Evolutionary conservation across 1,284 basidiomycete genomes (phyloP).

Genomic region (Malassezia nana): DNA sequence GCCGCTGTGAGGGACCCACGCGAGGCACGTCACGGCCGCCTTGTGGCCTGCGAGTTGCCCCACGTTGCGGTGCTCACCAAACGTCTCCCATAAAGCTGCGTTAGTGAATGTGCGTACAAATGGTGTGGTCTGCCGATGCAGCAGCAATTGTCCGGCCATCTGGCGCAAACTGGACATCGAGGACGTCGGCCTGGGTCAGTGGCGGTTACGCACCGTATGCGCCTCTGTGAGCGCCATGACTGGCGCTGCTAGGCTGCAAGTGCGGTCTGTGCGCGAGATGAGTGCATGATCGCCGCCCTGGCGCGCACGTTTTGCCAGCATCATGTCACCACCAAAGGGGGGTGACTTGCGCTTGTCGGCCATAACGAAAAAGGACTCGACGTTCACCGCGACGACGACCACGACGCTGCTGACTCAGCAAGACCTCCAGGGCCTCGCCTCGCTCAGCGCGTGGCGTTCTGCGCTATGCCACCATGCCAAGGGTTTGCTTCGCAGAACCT

Average conservation of each 20-base stretch:
- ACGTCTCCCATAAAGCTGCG: conserved; percentile 40
- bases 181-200: conserved; percentile 24
- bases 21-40: conserved; percentile 38
- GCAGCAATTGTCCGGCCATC: conserved; percentile 39
- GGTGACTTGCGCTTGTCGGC: conserved; percentile 40
- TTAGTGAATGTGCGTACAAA: conserved; percentile 19
- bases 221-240: conserved; percentile 39
- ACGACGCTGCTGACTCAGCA: neutral
- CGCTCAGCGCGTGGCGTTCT: no score
- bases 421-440: neutral
- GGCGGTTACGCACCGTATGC: conserved; percentile 19
- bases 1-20: conserved; percentile 25
- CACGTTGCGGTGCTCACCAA: conserved; percentile 37
- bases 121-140: conserved; percentile 32
- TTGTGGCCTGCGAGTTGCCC: conserved; percentile 39
- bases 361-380: conserved; percentile 19
- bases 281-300: conserved; percentile 24
- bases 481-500: conserved; percentile 39
- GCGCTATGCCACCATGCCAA: conserved; percentile 18
- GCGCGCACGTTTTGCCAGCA: conserved; percentile 34
- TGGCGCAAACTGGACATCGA: conserved; percentile 39
- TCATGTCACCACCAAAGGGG: conserved; percentile 15
- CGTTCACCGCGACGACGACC: neutral
- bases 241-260: conserved; percentile 28
- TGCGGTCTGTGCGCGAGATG: conserved; percentile 22